Evolutionary conservation across 2,329 filamentous ascomycete genomes (phyloP).

Genomic region (Cladosporium velox): DNA sequence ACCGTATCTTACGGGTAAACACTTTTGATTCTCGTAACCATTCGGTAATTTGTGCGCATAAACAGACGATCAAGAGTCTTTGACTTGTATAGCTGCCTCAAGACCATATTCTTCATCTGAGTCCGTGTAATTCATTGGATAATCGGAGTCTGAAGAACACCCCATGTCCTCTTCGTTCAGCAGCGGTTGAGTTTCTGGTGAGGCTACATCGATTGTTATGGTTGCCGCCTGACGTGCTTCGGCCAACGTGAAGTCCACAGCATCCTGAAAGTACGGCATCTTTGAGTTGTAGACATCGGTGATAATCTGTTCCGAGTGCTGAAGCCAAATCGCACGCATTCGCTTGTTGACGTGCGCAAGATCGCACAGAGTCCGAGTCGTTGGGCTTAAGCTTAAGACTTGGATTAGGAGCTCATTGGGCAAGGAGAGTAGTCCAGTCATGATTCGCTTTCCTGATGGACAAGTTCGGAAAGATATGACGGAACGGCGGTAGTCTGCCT

Average conservation of each 20-base stretch:
- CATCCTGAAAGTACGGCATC: background rate
- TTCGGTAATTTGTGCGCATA: too few species aligned
- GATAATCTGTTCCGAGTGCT: background rate
- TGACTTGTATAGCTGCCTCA: too few species aligned
- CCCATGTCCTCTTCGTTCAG: too few species aligned
- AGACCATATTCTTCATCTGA: too few species aligned
- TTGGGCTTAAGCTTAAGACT: background rate
- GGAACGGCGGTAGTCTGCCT: background rate
- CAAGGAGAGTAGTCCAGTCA: background rate
- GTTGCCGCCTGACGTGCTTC: background rate
- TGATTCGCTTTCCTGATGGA: background rate
- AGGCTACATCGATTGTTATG: background rate
- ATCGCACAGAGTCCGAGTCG: background rate
- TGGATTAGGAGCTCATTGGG: background rate
- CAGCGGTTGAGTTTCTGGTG: background rate
- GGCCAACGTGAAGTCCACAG: background rate
- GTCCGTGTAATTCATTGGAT: background rate
- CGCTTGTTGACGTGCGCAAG: background rate
- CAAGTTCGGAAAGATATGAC: background rate
- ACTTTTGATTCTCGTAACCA: too few species aligned
- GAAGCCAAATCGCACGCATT: background rate
- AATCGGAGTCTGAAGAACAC: background rate
- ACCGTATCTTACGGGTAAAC: too few species aligned
- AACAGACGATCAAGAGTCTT: too few species aligned
- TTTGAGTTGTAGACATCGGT: background rate